Base-by-base conservation (phyloP, 306 rosid genomes). In the Inga laurina region DNA sequence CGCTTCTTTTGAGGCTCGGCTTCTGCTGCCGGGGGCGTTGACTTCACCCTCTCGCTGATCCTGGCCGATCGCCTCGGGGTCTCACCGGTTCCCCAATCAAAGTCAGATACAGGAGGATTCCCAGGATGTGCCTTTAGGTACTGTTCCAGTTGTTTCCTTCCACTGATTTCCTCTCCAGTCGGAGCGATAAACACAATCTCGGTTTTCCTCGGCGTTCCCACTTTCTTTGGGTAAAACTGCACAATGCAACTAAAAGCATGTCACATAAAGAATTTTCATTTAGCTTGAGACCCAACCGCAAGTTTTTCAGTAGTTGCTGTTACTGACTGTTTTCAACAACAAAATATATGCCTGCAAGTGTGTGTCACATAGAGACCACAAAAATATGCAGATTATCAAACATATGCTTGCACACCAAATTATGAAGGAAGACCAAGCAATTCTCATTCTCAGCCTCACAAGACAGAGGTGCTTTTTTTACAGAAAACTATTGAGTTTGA, bases 61-160 rank as follows among this genome's bases (percentile, higher is more conserved):
- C 99, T 89, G 9, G 93, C 88, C 0, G 99, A 96, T 90, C 99
- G 88, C 79, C 99, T 82, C 13, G 98, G 99, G 49, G 94, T 87
- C 87, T 94, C 99, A 10, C 98, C 97, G 1, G 97, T 91, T 59
- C 96, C 84, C 98, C 98, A 96, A 72, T 96, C 97, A 70, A 96
- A 96, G 85, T 94, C 99, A 0, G 91, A 92, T 77, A 90, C 37
- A 3, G 83, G 84, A 24, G 98, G 97, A 74, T 90, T 91, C 76
- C 90, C 97, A 43, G 97, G 90, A 85, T 94, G 92, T 27, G 85
- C 86, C 84, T 93, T 96, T 18, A 94, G 91, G 86, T 96, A 96
- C 90, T 89, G 93, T 93, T 94, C 97, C 89, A 96, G 78, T 76
- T 92, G 97, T 72, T 86, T 92, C 35, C 78, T 85, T 85, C 83